Conservation (phyloP, 1,284 basidiomycete genomes). For the Cutaneotrichosporon mucoides region DNA sequence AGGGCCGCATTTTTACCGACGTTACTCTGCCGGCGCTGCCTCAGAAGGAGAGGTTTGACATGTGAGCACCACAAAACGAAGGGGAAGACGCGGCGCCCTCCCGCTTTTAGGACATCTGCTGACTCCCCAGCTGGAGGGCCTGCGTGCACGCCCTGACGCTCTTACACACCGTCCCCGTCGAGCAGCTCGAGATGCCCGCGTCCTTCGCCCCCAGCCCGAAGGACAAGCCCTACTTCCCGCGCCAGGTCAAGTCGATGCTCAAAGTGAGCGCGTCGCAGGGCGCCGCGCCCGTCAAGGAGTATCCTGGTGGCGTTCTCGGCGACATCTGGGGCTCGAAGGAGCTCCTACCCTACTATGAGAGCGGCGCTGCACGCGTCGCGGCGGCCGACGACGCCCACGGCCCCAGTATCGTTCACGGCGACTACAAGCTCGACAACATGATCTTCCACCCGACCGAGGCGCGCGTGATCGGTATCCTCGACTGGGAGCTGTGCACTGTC, state of each 20-base stretch:
- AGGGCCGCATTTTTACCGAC: constrained; percentile 90
- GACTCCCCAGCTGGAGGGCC: constrained; percentile 62
- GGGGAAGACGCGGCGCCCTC: no score
- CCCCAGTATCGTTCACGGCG: constrained; percentile 73
- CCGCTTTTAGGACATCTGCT: no score
- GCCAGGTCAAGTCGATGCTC: constrained; percentile 81
- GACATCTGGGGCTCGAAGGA: constrained; percentile 59
- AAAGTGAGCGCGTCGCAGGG: constrained; percentile 76
- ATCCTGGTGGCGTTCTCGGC: constrained; percentile 34
- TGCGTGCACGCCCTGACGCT: constrained; percentile 70
- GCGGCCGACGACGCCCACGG: constrained; percentile 64
- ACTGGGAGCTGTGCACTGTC: constrained; percentile 94
- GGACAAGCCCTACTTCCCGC: constrained; percentile 70
- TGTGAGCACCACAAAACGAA: constrained; percentile 53
- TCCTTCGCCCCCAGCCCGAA: constrained; percentile 66
- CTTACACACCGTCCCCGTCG: constrained; percentile 68
- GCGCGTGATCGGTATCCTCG: constrained; percentile 85
- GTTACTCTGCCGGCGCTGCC: constrained; percentile 66
- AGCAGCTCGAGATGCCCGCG: constrained; percentile 62
- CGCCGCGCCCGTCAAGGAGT: constrained; percentile 56
- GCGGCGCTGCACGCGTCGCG: constrained; percentile 65
- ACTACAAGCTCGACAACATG: constrained; percentile 94
- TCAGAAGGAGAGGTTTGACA: constrained; percentile 61
- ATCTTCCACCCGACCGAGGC: constrained; percentile 91
- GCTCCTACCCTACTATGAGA: constrained; percentile 61